phyloP scores from a whole-genome alignment of 768 basidiomycete genomes.

The Lepiota venenata region DNA sequence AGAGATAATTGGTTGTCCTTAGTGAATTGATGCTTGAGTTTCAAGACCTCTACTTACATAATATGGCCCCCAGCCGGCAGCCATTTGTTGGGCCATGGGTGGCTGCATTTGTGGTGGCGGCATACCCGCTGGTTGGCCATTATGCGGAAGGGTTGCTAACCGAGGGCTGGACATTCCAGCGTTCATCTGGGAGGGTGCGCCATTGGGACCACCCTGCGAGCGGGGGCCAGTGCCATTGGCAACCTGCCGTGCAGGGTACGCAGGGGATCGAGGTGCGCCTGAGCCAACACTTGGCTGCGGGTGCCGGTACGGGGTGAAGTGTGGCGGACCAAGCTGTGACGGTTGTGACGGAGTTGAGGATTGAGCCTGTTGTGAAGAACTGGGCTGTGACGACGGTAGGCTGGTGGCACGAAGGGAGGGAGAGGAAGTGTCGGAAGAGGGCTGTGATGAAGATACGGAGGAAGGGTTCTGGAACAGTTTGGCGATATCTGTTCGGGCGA shows the following conservation, averaged over 20 bases:
- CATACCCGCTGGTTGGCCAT: conserved; percentile 49
- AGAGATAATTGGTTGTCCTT: conserved; percentile 7
- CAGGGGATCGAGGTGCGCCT: conserved; percentile 62
- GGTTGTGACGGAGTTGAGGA: conserved; percentile 38
- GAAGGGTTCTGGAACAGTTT: conserved; percentile 61
- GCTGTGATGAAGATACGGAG: conserved; percentile 46
- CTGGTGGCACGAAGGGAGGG: conserved; percentile 52
- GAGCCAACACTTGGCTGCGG: conserved; percentile 42
- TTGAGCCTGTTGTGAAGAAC: conserved; percentile 29
- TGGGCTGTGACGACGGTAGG: conserved; percentile 38
- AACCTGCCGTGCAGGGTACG: conserved; percentile 52
- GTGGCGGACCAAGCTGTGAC: conserved; percentile 40
- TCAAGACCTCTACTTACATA: conserved; percentile 45
- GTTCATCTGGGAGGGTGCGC: conserved; percentile 37
- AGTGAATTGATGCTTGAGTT: conserved; percentile 8
- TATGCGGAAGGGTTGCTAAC: conserved; percentile 56
- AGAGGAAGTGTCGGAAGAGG: conserved; percentile 53
- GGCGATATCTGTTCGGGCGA: conserved; percentile 49
- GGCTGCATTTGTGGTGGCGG: conserved; percentile 40
- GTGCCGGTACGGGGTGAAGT: conserved; percentile 44
- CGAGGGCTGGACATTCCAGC: conserved; percentile 66
- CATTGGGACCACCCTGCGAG: conserved; percentile 55
- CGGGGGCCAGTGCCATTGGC: conserved; percentile 59
- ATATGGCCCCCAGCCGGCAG: conserved; percentile 43
- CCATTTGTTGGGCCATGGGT: conserved; percentile 38